phyloP scores from a whole-genome alignment of 1,139 yeast genomes.

The Zygoascus sp. region DNA sequence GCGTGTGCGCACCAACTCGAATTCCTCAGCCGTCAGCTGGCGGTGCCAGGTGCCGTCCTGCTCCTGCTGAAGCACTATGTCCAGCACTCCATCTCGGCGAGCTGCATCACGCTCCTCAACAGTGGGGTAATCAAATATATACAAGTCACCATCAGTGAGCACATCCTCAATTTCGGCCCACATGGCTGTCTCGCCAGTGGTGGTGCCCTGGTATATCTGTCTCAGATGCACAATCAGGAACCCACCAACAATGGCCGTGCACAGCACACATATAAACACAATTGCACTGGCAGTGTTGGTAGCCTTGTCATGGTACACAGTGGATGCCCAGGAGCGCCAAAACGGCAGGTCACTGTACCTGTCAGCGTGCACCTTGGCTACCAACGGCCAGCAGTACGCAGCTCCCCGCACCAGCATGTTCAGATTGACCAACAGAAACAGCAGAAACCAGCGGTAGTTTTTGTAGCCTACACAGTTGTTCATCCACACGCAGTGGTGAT shows the following conservation, averaged over 20 bases:
- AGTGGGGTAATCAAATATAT: conserved; percentile 27
- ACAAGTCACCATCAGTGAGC: conserved; percentile 46
- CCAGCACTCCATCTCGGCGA: conserved; percentile 20
- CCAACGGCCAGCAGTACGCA: conserved; percentile 37
- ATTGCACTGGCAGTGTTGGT: conserved; percentile 45
- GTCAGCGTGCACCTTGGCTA: conserved; percentile 22
- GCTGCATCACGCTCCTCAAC: conserved; percentile 15
- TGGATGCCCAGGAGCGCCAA: conserved; percentile 5
- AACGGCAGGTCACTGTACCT: background rate
- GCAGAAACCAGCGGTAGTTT: conserved; percentile 68
- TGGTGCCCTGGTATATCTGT: conserved; percentile 70
- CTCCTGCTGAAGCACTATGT: conserved; percentile 31
- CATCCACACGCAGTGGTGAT: conserved; percentile 95
- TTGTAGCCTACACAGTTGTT: conserved; percentile 83
- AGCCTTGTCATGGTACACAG: conserved; percentile 6
- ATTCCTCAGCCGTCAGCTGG: conserved; percentile 26
- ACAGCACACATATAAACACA: conserved; percentile 49
- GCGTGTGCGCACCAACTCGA: conserved; percentile 20
- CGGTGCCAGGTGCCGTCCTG: conserved; percentile 30
- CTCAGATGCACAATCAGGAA: conserved; percentile 61
- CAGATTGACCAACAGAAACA: conserved; percentile 54
- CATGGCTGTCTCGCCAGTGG: conserved; percentile 84
- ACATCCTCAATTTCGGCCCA: conserved; percentile 73
- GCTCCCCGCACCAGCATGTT: conserved; percentile 61
- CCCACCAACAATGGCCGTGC: conserved; percentile 49